Evolutionary conservation across 2,329 filamentous ascomycete species (phyloP), one percentile per base, ranked within the genome.

Genomic region (Cercospora nicotianae): DNA sequence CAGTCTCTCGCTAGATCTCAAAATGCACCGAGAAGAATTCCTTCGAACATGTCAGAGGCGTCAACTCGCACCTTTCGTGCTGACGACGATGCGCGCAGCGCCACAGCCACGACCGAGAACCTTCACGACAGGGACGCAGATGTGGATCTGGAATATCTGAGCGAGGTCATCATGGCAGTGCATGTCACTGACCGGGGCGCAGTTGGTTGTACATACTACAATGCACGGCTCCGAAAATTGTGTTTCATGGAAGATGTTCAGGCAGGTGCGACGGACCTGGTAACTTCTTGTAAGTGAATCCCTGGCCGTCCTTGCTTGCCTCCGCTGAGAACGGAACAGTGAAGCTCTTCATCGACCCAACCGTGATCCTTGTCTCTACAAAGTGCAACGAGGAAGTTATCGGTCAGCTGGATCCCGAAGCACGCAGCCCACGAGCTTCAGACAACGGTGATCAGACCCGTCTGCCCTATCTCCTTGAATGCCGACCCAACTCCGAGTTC

Each of bases 161-260:
- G 87, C 65, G 91, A 95, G 75, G 80, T 93, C 28, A 86, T 96
- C 67, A 92, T 96, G 88, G 91, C 92, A 0, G 82, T 97, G 26
- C 89, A 96, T 67, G 84, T 94, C 77, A 88, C 86, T 69, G 86
- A 89, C n/a, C 85, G 87, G 31, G 88, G 87, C 0, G 89, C 86
- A 0, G 84, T 97, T 18, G 94, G 94, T 0, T 97, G 93, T 77
- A 90, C 92, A 57, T 96, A 94, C 76, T 97, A 94, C 76, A 83
- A 90, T 58, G 88, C 89, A 5, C 81, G 85, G 28, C 87, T 93
- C 45, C 89, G 91, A 74, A 87, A 84, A 39, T 79, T 97, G 3
- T 90, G 87, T 67, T 83, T 97, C 53, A 89, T 96, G 76, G 89
- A 94, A 76, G 94, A 97, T 72, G 84, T 92, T 9, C 84, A 87